Base-by-base conservation (phyloP, 192 early-diverging fungal genomes). In the Backusella liffmaniae region DNA sequence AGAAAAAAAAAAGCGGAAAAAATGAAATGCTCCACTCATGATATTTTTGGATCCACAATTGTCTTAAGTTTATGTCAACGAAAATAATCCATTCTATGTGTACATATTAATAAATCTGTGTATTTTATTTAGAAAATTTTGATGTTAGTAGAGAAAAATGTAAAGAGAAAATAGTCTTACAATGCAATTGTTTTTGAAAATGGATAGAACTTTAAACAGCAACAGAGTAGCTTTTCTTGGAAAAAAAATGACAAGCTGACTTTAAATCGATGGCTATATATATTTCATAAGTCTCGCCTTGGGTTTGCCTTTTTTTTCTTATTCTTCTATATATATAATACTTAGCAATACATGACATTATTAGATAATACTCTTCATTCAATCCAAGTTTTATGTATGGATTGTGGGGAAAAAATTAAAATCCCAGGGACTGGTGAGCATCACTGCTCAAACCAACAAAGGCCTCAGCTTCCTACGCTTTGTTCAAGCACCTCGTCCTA, bases 401-500 rank as follows among this genome's bases (percentile, higher is more conserved):
- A 90, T 73, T 90, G 89, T 82, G 82, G 80, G 8, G 79, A 86
- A 56, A 88, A 90, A 36, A 32, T 32, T 32, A 32, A 32, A 3
- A 32, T 32, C 32, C 86, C 89, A 32, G 89, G 89, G 10, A 62
- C 56, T 29, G 56, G 56, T 29, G 21, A 62, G 12, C 56, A 62
- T 5, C 56, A 62, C 12, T 62, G 56, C 7, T 62, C 21, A 26
- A 62, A 29, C 10, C 56, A 62, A 62, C 56, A 62, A 26, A 59
- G 12, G 9, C 56, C 9, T 23, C 56, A 9, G 9, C 21, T 62
- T 10, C 56, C 56, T 26, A 62, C 56, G 9, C 56, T 62, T 62
- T 62, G 56, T 62, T 26, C 56, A 21, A 62, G 56, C 26, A 62
- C 56, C 3, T 62, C 56, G 29, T 26, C 10, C 12, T 23, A 62